Percentiles rank a stretch among this genome's conserved stretches.
phyloP scores from a whole-genome alignment of 306 rosid genomes.

The Fragaria vesca region DNA sequence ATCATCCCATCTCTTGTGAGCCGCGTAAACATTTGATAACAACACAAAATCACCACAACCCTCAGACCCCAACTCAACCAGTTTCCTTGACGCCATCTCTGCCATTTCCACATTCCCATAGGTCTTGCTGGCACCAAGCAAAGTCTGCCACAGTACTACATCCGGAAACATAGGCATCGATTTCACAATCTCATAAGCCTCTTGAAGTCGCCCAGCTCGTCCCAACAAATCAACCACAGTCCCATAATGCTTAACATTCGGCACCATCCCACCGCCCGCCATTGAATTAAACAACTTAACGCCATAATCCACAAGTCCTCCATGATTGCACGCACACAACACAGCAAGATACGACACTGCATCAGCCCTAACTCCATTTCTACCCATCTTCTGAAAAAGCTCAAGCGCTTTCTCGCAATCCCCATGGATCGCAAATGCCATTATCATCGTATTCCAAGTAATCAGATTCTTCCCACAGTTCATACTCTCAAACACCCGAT shows the following conservation, averaged over 20 bases:
- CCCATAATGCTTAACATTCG: slow-evolving; percentile 81
- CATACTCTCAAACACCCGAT: slow-evolving; percentile 55
- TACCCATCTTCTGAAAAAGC: slow-evolving; percentile 54
- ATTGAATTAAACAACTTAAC: slow-evolving; percentile 62
- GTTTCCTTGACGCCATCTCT: slow-evolving; percentile 58
- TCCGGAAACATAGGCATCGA: slow-evolving; percentile 68
- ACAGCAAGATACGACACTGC: slow-evolving; percentile 77
- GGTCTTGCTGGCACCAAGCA: slow-evolving; percentile 92
- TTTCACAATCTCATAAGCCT: slow-evolving; percentile 57
- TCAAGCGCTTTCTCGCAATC: slow-evolving; percentile 61
- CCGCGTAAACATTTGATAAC: slow-evolving; percentile 81
- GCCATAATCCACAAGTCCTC: slow-evolving; percentile 78
- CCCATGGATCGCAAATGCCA: slow-evolving; percentile 82
- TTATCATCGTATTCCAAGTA: slow-evolving; percentile 88
- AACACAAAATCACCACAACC: slow-evolving; percentile 84
- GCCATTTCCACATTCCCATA: slow-evolving; percentile 84
- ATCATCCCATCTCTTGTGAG: slow-evolving; percentile 75
- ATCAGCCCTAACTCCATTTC: slow-evolving; percentile 43
- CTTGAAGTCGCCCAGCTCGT: slow-evolving; percentile 77
- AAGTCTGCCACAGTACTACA: slow-evolving; percentile 77
- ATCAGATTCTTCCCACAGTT: slow-evolving; percentile 53
- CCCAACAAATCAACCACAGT: slow-evolving; percentile 80
- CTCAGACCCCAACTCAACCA: slow-evolving; percentile 78
- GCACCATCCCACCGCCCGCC: slow-evolving; percentile 38
- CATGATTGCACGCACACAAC: slow-evolving; percentile 83